These are phyloP conservation scores for Ascochyta fabae DNA, from an alignment of 2,329 filamentous ascomycete genomes.

Conservation along the genomic window DNA sequence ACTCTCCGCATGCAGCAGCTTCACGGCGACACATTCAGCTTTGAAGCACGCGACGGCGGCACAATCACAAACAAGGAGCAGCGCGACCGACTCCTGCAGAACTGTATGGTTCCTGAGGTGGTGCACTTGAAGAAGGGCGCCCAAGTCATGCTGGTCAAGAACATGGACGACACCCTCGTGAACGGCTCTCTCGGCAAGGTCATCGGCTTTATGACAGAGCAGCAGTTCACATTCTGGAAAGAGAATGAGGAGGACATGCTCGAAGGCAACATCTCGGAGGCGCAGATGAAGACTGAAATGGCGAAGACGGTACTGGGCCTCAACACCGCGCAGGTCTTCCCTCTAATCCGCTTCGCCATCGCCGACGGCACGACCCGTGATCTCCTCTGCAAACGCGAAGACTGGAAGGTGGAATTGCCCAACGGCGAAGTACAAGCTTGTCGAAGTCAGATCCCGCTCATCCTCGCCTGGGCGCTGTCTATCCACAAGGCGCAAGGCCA, in stretches of 20 bases:
- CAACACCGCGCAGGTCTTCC: constrained; percentile 68
- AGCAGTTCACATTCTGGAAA: constrained; percentile 64
- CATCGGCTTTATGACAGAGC: constrained; percentile 76
- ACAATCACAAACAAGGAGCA: constrained; percentile 67
- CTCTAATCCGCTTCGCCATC: constrained; percentile 82
- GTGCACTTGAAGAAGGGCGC: constrained; percentile 88
- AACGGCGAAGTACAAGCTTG: constrained; percentile 93
- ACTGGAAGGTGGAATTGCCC: constrained; percentile 97
- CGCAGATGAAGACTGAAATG: constrained; percentile 52
- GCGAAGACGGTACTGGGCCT: constrained; percentile 57
- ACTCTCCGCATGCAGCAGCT: constrained; percentile 73
- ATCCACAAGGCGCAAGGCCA: constrained; percentile 99
- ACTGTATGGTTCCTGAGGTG: constrained; percentile 88
- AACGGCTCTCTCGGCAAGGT: constrained; percentile 94
- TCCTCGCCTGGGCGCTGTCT: constrained; percentile 93
- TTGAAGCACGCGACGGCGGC: constrained; percentile 77
- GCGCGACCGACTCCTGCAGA: constrained; percentile 79
- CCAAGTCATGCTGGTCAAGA: constrained; percentile 99
- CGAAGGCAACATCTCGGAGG: constrained; percentile 54
- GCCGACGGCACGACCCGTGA: constrained; percentile 77
- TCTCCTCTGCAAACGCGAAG: constrained; percentile 83
- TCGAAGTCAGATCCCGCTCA: constrained; percentile 76
- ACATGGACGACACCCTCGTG: constrained; percentile 90
- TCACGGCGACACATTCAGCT: constrained; percentile 70
- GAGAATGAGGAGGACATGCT: constrained; percentile 64